Evolutionary conservation across 306 rosid genomes (phyloP), one percentile per base, ranked within the genome.

Genomic region (Inga leiocalycina): DNA sequence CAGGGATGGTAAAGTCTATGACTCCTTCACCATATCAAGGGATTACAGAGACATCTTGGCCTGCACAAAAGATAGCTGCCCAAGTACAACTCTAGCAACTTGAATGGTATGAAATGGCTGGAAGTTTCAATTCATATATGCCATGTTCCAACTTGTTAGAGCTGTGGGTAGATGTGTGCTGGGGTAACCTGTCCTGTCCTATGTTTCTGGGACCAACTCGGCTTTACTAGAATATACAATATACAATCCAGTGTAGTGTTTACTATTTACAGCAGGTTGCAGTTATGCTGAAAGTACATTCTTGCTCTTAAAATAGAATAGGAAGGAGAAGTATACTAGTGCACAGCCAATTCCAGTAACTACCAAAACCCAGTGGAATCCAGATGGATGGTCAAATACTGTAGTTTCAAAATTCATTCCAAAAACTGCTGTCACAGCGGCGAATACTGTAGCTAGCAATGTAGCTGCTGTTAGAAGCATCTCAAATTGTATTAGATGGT

Each of bases 381-480:
- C 79, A 32, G 81, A 73, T 43, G 98, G 87, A 82, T 78, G 41
- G 35, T 90, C 87, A 71, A 96, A 96, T 78, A 90, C 89, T 43
- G 78, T 71, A 22, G 86, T 78, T 22, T 78, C 75, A 56, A 94
- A 87, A 82, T 96, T 96, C 99, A 93, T 96, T 81, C 99, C 99
- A 74, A 96, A 96, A 41, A 96, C 94, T 72, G 91, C 99, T 3
- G 99, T 68, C 73, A 96, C 94, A 3, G 97, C 49, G 19, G 99
- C 92, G 86, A 86, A 96, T 78, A 88, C 52, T 44, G 98, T 83
- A 69, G 99, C 97, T 76, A 90, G 81, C 88, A 96, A 90, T 64
- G 96, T 93, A 6, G 99, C 96, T 12, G 98, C 99, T 17, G 94
- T 96, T 49, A 96, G 95, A 79, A 96, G 96, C 90, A 96, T 77